phyloP scores from a whole-genome alignment of 2,329 filamentous ascomycete genomes.

The Penicillium capsulatum region DNA sequence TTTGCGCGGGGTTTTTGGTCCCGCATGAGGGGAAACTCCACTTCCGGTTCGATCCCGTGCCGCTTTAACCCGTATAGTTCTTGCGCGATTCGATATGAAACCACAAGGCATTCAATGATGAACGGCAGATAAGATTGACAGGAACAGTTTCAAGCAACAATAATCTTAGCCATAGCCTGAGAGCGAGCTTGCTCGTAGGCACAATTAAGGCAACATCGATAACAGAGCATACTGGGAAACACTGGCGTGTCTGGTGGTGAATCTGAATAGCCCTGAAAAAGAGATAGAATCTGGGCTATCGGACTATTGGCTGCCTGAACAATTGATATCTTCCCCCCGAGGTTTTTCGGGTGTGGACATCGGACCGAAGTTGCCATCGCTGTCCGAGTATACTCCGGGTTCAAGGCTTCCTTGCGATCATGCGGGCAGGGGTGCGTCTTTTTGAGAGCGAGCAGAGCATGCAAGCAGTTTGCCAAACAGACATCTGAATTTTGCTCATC shows the following conservation, averaged over 20 bases:
- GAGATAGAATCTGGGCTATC: not conserved
- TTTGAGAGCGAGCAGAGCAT: not conserved
- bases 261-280: too few relatives aligned
- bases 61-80: conserved; percentile 4
- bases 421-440: not conserved
- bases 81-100: not conserved
- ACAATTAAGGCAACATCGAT: conserved; percentile 2
- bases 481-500: not conserved
- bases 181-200: conserved; percentile 4
- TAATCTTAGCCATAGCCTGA: conserved; percentile 2
- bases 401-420: not conserved
- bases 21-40: conserved; percentile 29
- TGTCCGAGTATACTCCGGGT: not conserved
- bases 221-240: conserved; percentile 1
- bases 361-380: not conserved
- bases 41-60: conserved; percentile 3
- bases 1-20: conserved; percentile 19
- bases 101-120: not conserved
- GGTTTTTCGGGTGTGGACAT: too few relatives aligned
- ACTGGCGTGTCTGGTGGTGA: not conserved
- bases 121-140: not conserved
- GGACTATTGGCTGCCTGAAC: conserved; percentile 1
- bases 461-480: not conserved
- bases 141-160: not conserved
- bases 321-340: not conserved